Conservation (phyloP, 148 eudicot genomes). For the Rhododendron ovatum region DNA sequence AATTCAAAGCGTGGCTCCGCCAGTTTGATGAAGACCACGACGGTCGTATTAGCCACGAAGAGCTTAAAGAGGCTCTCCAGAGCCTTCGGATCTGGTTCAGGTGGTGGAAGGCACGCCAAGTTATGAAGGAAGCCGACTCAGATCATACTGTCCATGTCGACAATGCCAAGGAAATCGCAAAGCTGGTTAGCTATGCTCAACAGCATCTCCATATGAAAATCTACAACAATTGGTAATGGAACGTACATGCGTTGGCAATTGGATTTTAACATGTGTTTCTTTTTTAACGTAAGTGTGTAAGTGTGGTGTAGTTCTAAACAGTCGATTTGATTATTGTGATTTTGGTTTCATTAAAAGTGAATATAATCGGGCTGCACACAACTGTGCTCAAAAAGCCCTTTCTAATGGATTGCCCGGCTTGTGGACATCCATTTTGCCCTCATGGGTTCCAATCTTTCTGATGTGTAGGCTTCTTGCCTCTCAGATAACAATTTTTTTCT, state of each 20-base stretch:
- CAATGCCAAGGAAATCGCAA: background rate
- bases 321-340: too few relatives aligned
- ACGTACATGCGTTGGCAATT: background rate
- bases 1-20: background rate
- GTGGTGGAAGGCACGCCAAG: background rate
- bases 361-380: too few relatives aligned
- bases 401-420: too few relatives aligned
- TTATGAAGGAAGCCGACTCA: background rate
- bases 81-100: background rate
- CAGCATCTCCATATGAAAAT: background rate
- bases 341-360: too few relatives aligned
- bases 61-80: constrained; percentile 1
- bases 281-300: background rate
- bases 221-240: background rate
- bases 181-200: background rate
- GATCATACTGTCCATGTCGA: background rate
- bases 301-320: background rate
- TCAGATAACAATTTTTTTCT: too few relatives aligned
- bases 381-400: too few relatives aligned
- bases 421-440: too few relatives aligned
- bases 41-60: background rate
- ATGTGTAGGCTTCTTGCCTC: too few relatives aligned
- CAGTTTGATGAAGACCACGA: background rate
- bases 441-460: too few relatives aligned
- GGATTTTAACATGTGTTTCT: background rate